Evolutionary conservation across 306 rosid genomes (phyloP).

Genomic region (Inga leiocalycina): DNA sequence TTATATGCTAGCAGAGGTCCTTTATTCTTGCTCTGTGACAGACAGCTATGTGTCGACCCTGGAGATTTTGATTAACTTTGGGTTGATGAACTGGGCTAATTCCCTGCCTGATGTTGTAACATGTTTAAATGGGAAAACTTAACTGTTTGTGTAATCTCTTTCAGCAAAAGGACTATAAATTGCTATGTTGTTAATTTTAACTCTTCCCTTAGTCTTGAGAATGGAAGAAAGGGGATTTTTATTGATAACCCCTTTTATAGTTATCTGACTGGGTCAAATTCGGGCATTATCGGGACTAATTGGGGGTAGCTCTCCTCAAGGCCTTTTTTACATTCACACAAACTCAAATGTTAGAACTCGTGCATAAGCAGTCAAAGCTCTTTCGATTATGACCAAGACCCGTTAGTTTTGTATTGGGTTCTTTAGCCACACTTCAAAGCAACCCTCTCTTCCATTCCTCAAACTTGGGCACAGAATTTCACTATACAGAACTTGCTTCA

Average conservation of each 20-base stretch:
- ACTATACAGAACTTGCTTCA: not conserved
- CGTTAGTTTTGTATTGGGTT: not conserved
- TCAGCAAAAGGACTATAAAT: not conserved
- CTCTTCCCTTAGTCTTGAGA: not conserved
- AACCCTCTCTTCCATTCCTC: not conserved
- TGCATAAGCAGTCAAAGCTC: too few species aligned
- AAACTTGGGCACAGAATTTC: not conserved
- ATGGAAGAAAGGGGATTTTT: not conserved
- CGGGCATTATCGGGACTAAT: too few species aligned
- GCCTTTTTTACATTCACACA: too few species aligned
- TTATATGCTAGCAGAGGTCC: slow-evolving; percentile 1
- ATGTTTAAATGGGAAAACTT: slow-evolving; percentile 3
- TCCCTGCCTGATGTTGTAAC: slow-evolving; percentile 14
- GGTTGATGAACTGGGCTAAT: slow-evolving; percentile 12
- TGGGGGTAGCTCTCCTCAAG: too few species aligned
- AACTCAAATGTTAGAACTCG: too few species aligned
- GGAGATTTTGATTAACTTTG: slow-evolving; percentile 27
- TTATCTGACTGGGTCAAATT: too few species aligned
- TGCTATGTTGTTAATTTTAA: not conserved
- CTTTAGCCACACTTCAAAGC: not conserved
- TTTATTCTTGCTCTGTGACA: slow-evolving; percentile 22
- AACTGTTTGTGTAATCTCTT: not conserved
- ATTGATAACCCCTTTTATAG: not conserved
- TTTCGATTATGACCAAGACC: too few species aligned
- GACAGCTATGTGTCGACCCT: slow-evolving; percentile 3